Evolutionary conservation across 768 basidiomycete genomes (phyloP).

Genomic region (Cubamyces sp.): DNA sequence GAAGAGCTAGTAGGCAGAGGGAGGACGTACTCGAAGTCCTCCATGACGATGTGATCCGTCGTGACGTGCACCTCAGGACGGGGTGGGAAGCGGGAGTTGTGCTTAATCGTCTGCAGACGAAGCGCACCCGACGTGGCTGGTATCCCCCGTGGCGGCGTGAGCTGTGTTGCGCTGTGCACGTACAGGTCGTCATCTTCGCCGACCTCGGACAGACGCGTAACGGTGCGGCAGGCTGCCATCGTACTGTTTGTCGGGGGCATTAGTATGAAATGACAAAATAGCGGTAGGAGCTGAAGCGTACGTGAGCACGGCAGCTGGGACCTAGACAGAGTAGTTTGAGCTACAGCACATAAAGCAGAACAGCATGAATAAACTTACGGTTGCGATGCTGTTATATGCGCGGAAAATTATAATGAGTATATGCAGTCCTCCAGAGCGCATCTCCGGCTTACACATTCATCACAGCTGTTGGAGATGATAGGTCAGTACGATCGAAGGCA

Average conservation of each 20-base stretch:
- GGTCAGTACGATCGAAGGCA: constrained; percentile 8
- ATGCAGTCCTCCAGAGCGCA: no score
- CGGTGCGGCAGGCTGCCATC: constrained; percentile 69
- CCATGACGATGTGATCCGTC: constrained; percentile 64
- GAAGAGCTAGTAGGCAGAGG: neutral
- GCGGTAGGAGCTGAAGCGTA: constrained; percentile 34
- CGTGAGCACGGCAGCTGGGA: constrained; percentile 71
- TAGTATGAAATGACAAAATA: constrained; percentile 5
- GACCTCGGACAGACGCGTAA: constrained; percentile 67
- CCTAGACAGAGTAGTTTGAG: constrained; percentile 36
- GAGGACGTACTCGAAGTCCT: constrained; percentile 44
- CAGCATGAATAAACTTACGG: constrained; percentile 35
- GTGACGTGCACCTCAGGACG: constrained; percentile 58
- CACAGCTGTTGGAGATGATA: constrained; percentile 41
- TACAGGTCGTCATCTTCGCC: constrained; percentile 38
- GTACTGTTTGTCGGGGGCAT: constrained; percentile 30
- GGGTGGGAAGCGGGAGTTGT: constrained; percentile 21
- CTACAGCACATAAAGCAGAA: neutral
- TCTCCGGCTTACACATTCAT: constrained; percentile 61
- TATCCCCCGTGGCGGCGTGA: constrained; percentile 4
- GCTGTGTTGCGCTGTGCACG: constrained; percentile 28
- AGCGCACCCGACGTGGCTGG: neutral
- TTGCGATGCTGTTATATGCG: constrained; percentile 48
- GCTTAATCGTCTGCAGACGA: constrained; percentile 14
- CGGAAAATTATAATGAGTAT: constrained; percentile 12